Percentiles rank a stretch among this genome's conserved stretches.
phyloP scores from a whole-genome alignment of 208 protist genomes.

The Novymonas esmeraldas region DNA sequence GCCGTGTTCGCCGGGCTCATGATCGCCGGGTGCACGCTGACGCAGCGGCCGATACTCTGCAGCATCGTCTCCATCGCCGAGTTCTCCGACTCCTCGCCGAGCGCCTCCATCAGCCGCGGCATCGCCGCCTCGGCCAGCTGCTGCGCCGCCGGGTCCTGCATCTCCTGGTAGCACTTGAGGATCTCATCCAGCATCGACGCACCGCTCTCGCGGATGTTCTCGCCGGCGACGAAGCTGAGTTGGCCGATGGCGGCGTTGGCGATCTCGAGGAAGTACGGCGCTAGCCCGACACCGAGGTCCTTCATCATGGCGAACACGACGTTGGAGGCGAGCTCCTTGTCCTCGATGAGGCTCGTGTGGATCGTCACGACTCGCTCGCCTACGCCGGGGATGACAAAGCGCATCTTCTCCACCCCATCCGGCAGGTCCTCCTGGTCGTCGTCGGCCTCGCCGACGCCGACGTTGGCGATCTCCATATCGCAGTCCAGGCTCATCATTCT shows the following conservation, averaged over 20 bases:
- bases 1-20: constrained; percentile 55
- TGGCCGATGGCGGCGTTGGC: constrained; percentile 63
- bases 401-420: constrained; percentile 51
- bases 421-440: constrained; percentile 49
- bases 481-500: constrained; percentile 76
- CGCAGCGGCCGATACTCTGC: constrained; percentile 61
- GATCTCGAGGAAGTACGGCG: constrained; percentile 68
- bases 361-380: constrained; percentile 78
- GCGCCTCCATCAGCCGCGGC: constrained; percentile 54
- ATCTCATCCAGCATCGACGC: constrained; percentile 78
- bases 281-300: constrained; percentile 57
- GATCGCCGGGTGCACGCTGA: constrained; percentile 55
- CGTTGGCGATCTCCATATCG: constrained; percentile 66
- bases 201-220: constrained; percentile 68
- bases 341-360: constrained; percentile 85
- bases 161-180: constrained; percentile 53
- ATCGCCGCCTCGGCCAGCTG: constrained; percentile 56
- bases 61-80: constrained; percentile 69
- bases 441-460: constrained; percentile 64
- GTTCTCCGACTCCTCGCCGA: constrained; percentile 67
- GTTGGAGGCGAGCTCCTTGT: constrained; percentile 86
- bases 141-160: constrained; percentile 37
- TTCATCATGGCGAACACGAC: constrained; percentile 72
- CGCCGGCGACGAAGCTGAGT: constrained; percentile 62
- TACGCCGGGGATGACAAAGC: constrained; percentile 71